Conservation (phyloP, 306 rosid species). For the Crotalaria pallida region DNA sequence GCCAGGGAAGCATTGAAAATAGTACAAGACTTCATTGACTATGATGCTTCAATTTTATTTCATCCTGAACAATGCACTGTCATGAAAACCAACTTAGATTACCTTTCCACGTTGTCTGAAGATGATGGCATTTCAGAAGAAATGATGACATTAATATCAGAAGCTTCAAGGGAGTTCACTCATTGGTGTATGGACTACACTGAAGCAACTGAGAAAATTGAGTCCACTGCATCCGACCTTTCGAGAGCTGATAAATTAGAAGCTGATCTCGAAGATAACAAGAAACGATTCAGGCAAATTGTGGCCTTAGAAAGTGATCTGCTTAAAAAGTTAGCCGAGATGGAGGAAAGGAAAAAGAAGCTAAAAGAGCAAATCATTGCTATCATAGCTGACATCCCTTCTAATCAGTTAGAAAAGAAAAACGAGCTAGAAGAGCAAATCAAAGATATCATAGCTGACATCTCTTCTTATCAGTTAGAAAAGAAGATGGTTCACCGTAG, state of each 20-base stretch:
- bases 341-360: too few relatives aligned
- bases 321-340: too few relatives aligned
- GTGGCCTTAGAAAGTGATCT: background rate
- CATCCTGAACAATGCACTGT: background rate
- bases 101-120: background rate
- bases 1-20: too few relatives aligned
- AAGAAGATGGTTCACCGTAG: background rate
- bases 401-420: too few relatives aligned
- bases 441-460: too few relatives aligned
- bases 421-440: too few relatives aligned
- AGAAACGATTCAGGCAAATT: background rate
- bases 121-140: background rate
- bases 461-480: too few relatives aligned
- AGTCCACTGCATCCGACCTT: background rate
- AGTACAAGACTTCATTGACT: background rate
- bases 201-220: background rate
- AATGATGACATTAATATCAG: background rate
- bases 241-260: background rate
- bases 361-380: too few relatives aligned
- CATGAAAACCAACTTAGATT: background rate
- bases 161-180: background rate
- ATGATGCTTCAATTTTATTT: background rate
- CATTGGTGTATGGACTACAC: background rate
- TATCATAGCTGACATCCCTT: too few relatives aligned
- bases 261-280: background rate